phyloP scores from a whole-genome alignment of 129 eudicot species.

The Silybum marianum region DNA sequence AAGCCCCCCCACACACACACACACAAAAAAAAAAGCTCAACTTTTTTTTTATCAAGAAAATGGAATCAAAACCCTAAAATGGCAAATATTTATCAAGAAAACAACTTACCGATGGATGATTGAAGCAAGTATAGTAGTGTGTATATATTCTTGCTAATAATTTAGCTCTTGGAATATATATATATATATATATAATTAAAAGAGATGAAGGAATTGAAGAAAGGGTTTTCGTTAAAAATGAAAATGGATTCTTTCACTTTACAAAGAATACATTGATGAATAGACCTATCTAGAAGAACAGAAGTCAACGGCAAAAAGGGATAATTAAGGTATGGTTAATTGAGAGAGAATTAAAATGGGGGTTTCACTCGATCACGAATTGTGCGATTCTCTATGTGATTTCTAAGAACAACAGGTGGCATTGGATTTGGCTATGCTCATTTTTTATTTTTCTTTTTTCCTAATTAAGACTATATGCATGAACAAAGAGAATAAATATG shows the following conservation, averaged over 20 bases:
- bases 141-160: too few relatives aligned
- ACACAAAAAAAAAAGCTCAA: neutral
- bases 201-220: conserved; percentile 37
- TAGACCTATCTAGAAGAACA: conserved; percentile 24
- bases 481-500: neutral
- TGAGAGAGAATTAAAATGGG: conserved; percentile 22
- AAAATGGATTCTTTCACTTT: conserved; percentile 24
- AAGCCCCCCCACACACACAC: neutral
- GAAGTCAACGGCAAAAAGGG: neutral
- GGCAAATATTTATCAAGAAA: conserved; percentile 6
- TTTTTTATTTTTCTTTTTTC: neutral
- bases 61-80: conserved; percentile 26
- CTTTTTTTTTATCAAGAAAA: conserved; percentile 23
- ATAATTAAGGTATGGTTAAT: neutral
- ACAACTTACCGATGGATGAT: conserved; percentile 19
- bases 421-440: conserved; percentile 55
- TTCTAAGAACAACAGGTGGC: conserved; percentile 51
- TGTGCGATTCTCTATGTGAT: conserved; percentile 50
- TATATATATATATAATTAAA: neutral
- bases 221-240: too few relatives aligned
- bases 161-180: too few relatives aligned
- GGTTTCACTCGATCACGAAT: conserved; percentile 33
- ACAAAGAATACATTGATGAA: neutral
- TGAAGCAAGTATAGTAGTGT: neutral
- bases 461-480: neutral